Conservation (phyloP, 345 rosid species). For the Ceriops tagal region DNA sequence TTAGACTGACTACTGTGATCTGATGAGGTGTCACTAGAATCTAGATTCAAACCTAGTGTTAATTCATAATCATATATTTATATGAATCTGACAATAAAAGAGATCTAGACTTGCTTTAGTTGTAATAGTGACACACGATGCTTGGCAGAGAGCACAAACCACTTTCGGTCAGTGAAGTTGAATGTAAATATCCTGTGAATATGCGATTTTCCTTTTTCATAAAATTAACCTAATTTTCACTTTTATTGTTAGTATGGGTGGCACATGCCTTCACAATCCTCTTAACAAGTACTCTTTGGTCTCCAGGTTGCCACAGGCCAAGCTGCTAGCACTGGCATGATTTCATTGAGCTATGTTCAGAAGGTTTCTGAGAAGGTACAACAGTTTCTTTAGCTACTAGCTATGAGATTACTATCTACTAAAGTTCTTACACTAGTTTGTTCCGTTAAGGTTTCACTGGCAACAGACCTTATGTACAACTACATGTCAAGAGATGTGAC, state of each 20-base stretch:
- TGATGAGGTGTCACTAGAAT: neutral
- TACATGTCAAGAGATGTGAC: slow-evolving; percentile 81
- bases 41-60: too few relatives aligned
- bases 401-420: neutral
- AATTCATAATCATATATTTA: neutral
- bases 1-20: neutral
- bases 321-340: slow-evolving; percentile 90
- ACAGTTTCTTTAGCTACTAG: neutral
- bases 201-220: neutral
- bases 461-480: slow-evolving; percentile 85
- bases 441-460: slow-evolving; percentile 74
- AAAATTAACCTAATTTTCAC: neutral
- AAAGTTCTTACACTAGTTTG: slow-evolving; percentile 9
- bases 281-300: neutral
- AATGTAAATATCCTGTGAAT: neutral
- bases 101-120: neutral
- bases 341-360: slow-evolving; percentile 88
- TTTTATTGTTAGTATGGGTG: neutral
- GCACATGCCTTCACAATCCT: neutral
- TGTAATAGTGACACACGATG: neutral
- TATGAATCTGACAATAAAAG: neutral
- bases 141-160: neutral
- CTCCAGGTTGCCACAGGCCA: slow-evolving; percentile 80
- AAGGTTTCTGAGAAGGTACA: slow-evolving; percentile 91
- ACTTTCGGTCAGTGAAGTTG: too few relatives aligned